A percentile compares a stretch with the other conserved stretches of the same genome.
Evolutionary conservation across 1,284 basidiomycete species (phyloP).

Genomic region (Ceratobasidium sp.): DNA sequence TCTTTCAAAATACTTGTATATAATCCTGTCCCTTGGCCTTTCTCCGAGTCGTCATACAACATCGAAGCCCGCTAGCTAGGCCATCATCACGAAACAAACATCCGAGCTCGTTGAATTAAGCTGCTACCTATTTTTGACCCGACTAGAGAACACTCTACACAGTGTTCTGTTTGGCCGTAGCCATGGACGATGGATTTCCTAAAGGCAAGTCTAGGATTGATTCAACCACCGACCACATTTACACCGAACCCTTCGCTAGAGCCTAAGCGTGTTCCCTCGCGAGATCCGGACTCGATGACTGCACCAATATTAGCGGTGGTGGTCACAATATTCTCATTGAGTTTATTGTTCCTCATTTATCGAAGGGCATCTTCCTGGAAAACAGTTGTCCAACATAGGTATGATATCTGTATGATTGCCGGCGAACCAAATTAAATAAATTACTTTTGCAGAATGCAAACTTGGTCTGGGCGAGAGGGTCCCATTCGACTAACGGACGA

Average conservation of each 20-base stretch:
- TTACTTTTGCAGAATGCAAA: conserved; percentile 5
- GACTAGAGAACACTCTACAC: neutral
- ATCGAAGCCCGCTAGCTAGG: no score
- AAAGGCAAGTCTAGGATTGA: neutral
- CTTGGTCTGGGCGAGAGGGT: conserved; percentile 29
- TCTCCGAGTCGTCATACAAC: no score
- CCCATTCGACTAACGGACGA: conserved; percentile 33
- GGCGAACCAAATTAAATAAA: neutral
- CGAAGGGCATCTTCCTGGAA: conserved; percentile 36
- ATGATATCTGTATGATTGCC: neutral
- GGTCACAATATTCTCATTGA: conserved; percentile 26
- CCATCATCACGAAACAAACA: no score
- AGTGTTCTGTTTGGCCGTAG: neutral
- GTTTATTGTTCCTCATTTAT: conserved; percentile 30
- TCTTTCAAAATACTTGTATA: no score
- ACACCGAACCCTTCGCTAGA: neutral
- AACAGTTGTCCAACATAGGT: conserved; percentile 34
- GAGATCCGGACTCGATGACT: conserved; percentile 7
- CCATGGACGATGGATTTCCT: conserved; percentile 19
- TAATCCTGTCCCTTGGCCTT: no score
- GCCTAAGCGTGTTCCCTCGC: conserved; percentile 22
- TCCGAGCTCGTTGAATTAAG: no score
- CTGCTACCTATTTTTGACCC: no score
- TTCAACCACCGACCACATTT: neutral
- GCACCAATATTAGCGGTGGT: conserved; percentile 16